These are phyloP conservation scores for Yarrowia yakushimensis DNA, from an alignment of 805 yeast species.

Conservation along the genomic window DNA sequence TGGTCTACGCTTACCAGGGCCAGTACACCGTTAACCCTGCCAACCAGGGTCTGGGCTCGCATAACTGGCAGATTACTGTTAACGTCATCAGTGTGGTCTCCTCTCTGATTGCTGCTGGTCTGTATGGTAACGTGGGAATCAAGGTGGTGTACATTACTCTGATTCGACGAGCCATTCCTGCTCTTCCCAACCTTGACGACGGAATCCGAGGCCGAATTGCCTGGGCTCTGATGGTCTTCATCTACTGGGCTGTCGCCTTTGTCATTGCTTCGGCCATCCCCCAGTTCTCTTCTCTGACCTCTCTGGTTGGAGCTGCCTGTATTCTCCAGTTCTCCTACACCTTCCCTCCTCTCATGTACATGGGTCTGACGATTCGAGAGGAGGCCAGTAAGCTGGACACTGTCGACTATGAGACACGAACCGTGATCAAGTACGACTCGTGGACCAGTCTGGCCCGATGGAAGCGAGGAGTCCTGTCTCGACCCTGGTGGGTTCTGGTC, in stretches of 20 bases:
- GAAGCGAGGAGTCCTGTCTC: conserved; percentile 36
- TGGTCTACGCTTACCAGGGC: conserved; percentile 44
- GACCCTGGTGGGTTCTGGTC: conserved; percentile 29
- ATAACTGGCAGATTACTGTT: conserved; percentile 37
- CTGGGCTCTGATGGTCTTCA: conserved; percentile 40
- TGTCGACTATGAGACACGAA: neutral
- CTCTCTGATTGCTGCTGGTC: conserved; percentile 43
- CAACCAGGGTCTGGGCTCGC: conserved; percentile 39
- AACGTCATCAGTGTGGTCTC: conserved; percentile 40
- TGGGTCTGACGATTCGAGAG: conserved; percentile 21
- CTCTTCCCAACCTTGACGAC: conserved; percentile 34
- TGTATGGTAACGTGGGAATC: conserved; percentile 45
- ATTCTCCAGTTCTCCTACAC: conserved; percentile 45
- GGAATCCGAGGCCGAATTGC: conserved; percentile 37
- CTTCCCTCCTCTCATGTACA: conserved; percentile 36
- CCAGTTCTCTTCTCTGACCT: conserved; percentile 39
- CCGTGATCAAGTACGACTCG: conserved; percentile 31
- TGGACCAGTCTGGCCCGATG: conserved; percentile 40
- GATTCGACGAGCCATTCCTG: conserved; percentile 36
- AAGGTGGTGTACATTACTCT: conserved; percentile 44
- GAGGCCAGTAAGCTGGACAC: conserved; percentile 19
- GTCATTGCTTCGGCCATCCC: conserved; percentile 44
- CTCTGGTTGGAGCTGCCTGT: conserved; percentile 43
- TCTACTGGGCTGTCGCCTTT: conserved; percentile 44
- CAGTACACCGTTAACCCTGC: conserved; percentile 40